Conservation (phyloP, 2,329 filamentous ascomycete genomes). For the Aspergillus caelatus region DNA sequence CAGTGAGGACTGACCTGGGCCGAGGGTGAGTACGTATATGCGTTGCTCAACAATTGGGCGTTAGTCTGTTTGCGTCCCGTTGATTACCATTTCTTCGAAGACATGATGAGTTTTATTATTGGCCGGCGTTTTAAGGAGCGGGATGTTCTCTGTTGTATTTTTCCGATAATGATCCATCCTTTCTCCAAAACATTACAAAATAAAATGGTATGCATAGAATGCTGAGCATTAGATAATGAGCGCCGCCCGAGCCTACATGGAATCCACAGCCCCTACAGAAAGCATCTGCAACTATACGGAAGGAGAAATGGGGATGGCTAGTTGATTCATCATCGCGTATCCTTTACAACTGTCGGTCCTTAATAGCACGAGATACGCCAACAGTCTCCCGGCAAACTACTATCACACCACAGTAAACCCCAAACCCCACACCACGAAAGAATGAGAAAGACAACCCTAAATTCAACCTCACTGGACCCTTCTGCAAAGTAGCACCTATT, state of each 20-base stretch:
- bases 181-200: neutral
- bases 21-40: neutral
- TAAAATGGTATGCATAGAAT: conserved; percentile 4
- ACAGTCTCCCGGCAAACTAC: neutral
- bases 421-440: neutral
- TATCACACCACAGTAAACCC: neutral
- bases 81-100: conserved; percentile 1
- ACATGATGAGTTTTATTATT: conserved; percentile 10
- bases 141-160: conserved; percentile 8
- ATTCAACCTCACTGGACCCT: neutral
- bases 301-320: neutral
- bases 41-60: neutral
- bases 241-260: neutral
- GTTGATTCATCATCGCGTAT: neutral
- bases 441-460: neutral
- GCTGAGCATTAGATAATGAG: neutral
- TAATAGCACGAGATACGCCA: neutral
- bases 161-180: conserved; percentile 3
- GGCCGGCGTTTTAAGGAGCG: conserved; percentile 18
- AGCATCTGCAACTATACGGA: neutral
- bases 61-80: neutral
- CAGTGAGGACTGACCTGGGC: conserved; percentile 15
- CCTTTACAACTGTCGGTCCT: neutral
- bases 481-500: neutral
- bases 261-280: neutral